Percentiles rank a stretch among this genome's conserved stretches.
phyloP scores from a whole-genome alignment of 768 basidiomycete genomes.

The Hygrophorus russula region DNA sequence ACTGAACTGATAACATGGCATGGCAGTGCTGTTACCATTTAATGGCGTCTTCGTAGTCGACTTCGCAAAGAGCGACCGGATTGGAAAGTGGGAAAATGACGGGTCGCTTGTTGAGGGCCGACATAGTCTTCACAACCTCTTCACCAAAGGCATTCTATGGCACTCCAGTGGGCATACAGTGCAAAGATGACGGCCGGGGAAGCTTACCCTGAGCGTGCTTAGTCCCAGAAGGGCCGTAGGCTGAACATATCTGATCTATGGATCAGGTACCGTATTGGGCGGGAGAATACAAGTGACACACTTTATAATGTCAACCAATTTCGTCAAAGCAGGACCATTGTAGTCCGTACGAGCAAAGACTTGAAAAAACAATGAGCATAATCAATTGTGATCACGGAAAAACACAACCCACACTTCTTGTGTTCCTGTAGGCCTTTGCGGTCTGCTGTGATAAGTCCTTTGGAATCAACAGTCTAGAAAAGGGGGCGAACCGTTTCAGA shows the following conservation, averaged over 20 bases:
- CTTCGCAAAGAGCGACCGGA: constrained; percentile 49
- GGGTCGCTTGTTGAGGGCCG: constrained; percentile 51
- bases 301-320: constrained; percentile 50
- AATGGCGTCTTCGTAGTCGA: constrained; percentile 51
- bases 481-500: constrained; percentile 9
- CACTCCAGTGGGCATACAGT: not conserved
- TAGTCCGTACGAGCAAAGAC: constrained; percentile 69
- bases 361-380: constrained; percentile 16
- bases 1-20: not conserved
- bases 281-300: no score
- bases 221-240: constrained; percentile 73
- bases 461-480: constrained; percentile 69
- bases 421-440: constrained; percentile 61
- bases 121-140: constrained; percentile 53
- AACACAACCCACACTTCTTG: constrained; percentile 45
- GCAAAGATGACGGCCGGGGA: not conserved
- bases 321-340: constrained; percentile 46
- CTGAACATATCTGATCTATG: constrained; percentile 37
- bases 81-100: constrained; percentile 79
- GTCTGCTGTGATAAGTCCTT: constrained; percentile 64
- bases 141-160: constrained; percentile 50
- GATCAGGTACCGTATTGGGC: no score
- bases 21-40: constrained; percentile 28
- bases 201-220: constrained; percentile 40
- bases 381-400: not conserved